A percentile compares a stretch with the other conserved stretches of the same genome.
phyloP scores from a whole-genome alignment of 306 rosid species.

The Cotoneaster glaucophyllus region DNA sequence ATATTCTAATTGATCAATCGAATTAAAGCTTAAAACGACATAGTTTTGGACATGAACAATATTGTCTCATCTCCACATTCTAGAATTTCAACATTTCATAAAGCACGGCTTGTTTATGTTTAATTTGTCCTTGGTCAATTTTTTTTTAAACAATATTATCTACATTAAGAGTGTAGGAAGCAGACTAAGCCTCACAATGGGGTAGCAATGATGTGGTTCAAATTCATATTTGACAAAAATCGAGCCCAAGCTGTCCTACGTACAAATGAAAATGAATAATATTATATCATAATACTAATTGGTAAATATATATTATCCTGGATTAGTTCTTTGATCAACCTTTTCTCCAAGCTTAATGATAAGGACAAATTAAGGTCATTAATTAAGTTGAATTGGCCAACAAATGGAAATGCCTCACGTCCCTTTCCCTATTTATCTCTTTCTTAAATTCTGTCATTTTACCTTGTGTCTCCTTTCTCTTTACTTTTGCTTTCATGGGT shows the following conservation, averaged over 20 bases:
- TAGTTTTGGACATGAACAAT: background rate
- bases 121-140: too few species aligned
- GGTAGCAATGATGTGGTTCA: too few species aligned
- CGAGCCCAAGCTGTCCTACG: rapidly evolving
- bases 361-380: background rate
- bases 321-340: too few species aligned
- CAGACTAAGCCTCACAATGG: rapidly evolving
- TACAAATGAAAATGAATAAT: too few species aligned
- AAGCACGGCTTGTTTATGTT: too few species aligned
- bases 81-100: too few species aligned
- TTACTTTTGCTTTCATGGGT: background rate
- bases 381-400: background rate
- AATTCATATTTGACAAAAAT: too few species aligned
- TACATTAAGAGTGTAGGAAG: too few species aligned
- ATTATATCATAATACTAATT: too few species aligned
- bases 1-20: too few species aligned
- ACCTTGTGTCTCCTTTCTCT: background rate
- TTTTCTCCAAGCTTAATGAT: background rate
- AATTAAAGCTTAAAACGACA: background rate
- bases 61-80: background rate
- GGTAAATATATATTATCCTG: too few species aligned
- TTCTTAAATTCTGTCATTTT: background rate
- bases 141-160: too few species aligned
- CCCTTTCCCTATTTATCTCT: background rate
- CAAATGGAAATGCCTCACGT: background rate